phyloP scores from a whole-genome alignment of 1,284 basidiomycete genomes.

The Tremellales sp. region DNA sequence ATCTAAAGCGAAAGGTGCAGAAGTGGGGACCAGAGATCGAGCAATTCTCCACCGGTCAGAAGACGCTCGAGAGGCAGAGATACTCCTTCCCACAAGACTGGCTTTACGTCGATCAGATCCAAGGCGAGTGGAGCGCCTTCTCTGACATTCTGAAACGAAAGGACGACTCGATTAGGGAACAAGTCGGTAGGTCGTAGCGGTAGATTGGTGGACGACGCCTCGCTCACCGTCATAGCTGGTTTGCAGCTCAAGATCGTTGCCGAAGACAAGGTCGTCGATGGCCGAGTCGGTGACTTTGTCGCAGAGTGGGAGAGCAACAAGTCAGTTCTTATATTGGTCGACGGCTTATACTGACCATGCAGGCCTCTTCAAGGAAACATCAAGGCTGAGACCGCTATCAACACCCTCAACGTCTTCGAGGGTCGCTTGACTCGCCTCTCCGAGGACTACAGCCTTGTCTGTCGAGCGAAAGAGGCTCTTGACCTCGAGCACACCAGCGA shows the following conservation, averaged over 20 bases:
- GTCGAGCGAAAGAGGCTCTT: slow-evolving; percentile 92
- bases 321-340: slow-evolving; percentile 13
- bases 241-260: slow-evolving; percentile 98
- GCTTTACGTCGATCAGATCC: slow-evolving; percentile 96
- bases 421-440: slow-evolving; percentile 80
- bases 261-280: slow-evolving; percentile 95
- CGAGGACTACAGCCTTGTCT: slow-evolving; percentile 90
- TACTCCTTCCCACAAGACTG: slow-evolving; percentile 96
- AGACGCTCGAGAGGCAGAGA: slow-evolving; percentile 92
- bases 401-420: slow-evolving; percentile 91
- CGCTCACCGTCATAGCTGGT: slow-evolving; percentile 59
- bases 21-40: slow-evolving; percentile 97
- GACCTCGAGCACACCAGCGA: slow-evolving; percentile 88
- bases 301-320: slow-evolving; percentile 76
- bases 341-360: slow-evolving; percentile 17
- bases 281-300: slow-evolving; percentile 84
- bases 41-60: slow-evolving; percentile 87
- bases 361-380: slow-evolving; percentile 94
- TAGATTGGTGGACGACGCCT: too few relatives aligned
- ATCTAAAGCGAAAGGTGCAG: slow-evolving; percentile 93
- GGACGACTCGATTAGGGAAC: slow-evolving; percentile 97
- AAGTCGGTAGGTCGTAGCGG: slow-evolving; percentile 52
- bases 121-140: slow-evolving; percentile 97
- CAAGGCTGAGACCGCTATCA: slow-evolving; percentile 92
- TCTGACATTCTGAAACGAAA: slow-evolving; percentile 97